A percentile compares a stretch with the other conserved stretches of the same genome.
Evolutionary conservation across 1,284 basidiomycete species (phyloP).

Genomic region (Ustilago lituana): DNA sequence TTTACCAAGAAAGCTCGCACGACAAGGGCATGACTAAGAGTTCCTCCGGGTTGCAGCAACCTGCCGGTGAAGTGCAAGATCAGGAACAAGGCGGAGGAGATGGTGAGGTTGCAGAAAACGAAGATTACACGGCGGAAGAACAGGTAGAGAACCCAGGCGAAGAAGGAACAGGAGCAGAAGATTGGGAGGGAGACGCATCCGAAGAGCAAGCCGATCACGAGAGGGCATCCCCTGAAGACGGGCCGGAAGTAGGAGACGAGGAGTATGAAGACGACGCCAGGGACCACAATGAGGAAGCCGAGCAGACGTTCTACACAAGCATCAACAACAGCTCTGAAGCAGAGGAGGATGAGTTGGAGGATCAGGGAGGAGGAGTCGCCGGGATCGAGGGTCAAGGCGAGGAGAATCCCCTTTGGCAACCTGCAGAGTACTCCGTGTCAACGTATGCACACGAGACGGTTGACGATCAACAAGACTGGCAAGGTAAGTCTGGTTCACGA

Average conservation of each 20-base stretch:
- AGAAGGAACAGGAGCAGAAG: slow-evolving; percentile 10
- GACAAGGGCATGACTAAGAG: background rate
- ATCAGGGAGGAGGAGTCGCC: slow-evolving; percentile 5
- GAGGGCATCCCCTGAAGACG: no score
- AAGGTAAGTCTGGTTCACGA: slow-evolving; percentile 11
- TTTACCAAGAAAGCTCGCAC: background rate
- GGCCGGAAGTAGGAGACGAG: background rate
- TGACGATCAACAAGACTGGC: slow-evolving; percentile 16
- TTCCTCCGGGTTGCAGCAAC: background rate
- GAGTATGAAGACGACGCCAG: slow-evolving; percentile 14
- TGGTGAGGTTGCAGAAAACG: background rate
- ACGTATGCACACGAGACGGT: slow-evolving; percentile 9
- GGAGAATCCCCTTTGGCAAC: slow-evolving; percentile 6
- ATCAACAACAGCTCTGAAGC: slow-evolving; percentile 20
- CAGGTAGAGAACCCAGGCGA: slow-evolving; percentile 2
- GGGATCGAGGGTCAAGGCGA: background rate
- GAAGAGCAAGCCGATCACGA: slow-evolving; percentile 4
- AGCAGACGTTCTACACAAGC: slow-evolving; percentile 40
- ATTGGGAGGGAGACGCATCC: slow-evolving; percentile 7
- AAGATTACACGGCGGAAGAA: slow-evolving; percentile 5
- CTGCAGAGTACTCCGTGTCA: slow-evolving; percentile 8
- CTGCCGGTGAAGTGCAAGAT: background rate
- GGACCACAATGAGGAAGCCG: slow-evolving; percentile 18
- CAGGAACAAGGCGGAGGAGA: background rate
- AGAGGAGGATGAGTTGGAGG: slow-evolving; percentile 42